Evolutionary conservation across 176 grass and related monocot genomes (phyloP).

Genomic region (Miscanthus lutarioriparius): DNA sequence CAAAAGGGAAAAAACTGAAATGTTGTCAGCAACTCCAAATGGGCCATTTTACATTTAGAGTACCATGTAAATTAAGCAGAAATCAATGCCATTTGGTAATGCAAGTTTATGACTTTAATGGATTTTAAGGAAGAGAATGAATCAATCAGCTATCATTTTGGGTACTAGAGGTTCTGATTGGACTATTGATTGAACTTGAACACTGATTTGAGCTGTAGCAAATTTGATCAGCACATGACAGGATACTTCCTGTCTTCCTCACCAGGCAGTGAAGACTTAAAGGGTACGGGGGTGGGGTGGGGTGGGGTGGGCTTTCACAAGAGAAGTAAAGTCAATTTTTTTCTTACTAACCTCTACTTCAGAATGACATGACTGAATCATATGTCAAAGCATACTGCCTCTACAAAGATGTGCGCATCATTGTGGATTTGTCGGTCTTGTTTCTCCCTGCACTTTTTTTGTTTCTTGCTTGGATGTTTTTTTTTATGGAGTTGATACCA

Average conservation of each 20-base stretch:
- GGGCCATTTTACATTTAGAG: slow-evolving; percentile 21
- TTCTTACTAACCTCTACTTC: slow-evolving; percentile 14
- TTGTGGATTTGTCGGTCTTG: slow-evolving; percentile 34
- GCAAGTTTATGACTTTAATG: slow-evolving; percentile 17
- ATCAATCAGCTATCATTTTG: slow-evolving; percentile 2
- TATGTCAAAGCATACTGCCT: slow-evolving; percentile 14
- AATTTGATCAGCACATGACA: slow-evolving; percentile 17
- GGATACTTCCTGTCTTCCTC: not conserved
- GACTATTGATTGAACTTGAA: not conserved
- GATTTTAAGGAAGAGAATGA: not conserved
- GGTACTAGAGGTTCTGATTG: slow-evolving; percentile 18
- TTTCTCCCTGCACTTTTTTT: not conserved
- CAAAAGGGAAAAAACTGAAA: slow-evolving; percentile 2
- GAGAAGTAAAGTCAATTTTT: not conserved
- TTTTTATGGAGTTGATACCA: too few relatives aligned
- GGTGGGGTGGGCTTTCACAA: not conserved
- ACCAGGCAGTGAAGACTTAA: not conserved
- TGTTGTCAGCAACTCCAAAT: slow-evolving; percentile 20
- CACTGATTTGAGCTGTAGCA: slow-evolving; percentile 7
- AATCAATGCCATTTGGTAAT: slow-evolving; percentile 18
- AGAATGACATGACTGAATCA: not conserved
- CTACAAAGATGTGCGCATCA: slow-evolving; percentile 23
- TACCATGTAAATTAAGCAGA: slow-evolving; percentile 17
- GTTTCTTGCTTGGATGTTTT: slow-evolving; percentile 24
- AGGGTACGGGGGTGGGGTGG: not conserved